Conservation (phyloP, 208 protist genomes). For the Leishmania mexicana region DNA sequence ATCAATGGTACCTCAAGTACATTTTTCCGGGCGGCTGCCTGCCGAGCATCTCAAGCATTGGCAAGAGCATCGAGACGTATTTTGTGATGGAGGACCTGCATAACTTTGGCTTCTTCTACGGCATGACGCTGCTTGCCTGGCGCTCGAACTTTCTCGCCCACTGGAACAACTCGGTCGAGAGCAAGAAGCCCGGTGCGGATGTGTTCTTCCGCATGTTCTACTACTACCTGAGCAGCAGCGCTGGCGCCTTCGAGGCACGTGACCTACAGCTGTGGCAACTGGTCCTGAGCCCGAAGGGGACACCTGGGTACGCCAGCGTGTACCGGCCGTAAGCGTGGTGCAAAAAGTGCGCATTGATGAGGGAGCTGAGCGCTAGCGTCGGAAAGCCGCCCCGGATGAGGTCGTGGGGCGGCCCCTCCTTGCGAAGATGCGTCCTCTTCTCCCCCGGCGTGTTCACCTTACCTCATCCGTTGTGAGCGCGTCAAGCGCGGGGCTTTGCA, state of each 20-base stretch:
- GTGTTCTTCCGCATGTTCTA: slow-evolving; percentile 72
- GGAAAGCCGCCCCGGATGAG: too few species aligned
- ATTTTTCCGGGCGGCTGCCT: slow-evolving; percentile 83
- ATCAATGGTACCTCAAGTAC: slow-evolving; percentile 84
- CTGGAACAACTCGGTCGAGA: slow-evolving; percentile 33
- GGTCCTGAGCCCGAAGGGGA: slow-evolving; percentile 51
- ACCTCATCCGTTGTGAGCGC: background rate
- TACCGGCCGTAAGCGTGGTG: slow-evolving; percentile 23
- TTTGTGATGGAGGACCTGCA: slow-evolving; percentile 71
- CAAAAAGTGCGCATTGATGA: background rate
- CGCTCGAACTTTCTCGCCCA: slow-evolving; percentile 48
- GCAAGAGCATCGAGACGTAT: slow-evolving; percentile 40
- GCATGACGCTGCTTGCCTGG: slow-evolving; percentile 54
- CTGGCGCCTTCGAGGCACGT: slow-evolving; percentile 48
- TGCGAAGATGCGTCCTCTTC: background rate
- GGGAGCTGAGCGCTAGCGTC: background rate
- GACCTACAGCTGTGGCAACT: slow-evolving; percentile 69
- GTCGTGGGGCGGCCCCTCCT: background rate
- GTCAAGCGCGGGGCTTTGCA: background rate
- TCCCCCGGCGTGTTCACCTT: too few species aligned
- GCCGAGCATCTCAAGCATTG: slow-evolving; percentile 44
- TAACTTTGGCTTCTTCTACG: slow-evolving; percentile 71
- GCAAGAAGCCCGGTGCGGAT: slow-evolving; percentile 11
- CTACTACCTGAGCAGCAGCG: slow-evolving; percentile 72
- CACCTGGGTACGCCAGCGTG: slow-evolving; percentile 41